Percentiles rank a stretch among this genome's conserved stretches.
These are phyloP conservation scores for Saccharomycopsis oosterbeekiorum DNA, from an alignment of 805 yeast genomes.

Conservation along the genomic window DNA sequence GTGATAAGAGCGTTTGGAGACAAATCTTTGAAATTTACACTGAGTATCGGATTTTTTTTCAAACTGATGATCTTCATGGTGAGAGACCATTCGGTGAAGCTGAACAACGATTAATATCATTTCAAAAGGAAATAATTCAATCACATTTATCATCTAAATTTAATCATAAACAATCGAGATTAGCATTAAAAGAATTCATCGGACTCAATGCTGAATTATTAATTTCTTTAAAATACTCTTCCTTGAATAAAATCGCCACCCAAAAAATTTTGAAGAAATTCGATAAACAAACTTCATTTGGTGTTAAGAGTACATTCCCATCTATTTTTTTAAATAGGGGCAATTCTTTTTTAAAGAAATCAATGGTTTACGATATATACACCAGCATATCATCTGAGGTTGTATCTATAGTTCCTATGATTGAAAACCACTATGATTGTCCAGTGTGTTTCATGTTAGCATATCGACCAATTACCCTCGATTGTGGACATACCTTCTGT, in stretches of 20 bases:
- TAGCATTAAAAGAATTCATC: conserved; percentile 41
- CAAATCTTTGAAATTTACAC: conserved; percentile 54
- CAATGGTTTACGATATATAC: conserved; percentile 46
- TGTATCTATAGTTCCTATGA: conserved; percentile 53
- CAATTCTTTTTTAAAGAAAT: conserved; percentile 36
- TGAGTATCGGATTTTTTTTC: conserved; percentile 57
- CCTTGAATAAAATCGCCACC: conserved; percentile 53
- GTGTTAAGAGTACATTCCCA: conserved; percentile 39
- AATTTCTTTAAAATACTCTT: conserved; percentile 49
- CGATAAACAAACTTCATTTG: conserved; percentile 58
- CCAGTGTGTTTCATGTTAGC: conserved; percentile 66
- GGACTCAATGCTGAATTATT: conserved; percentile 44
- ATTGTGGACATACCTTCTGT: conserved; percentile 63
- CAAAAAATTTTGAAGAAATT: conserved; percentile 64
- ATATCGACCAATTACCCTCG: conserved; percentile 56
- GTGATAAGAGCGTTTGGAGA: conserved; percentile 62
- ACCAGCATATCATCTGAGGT: conserved; percentile 44
- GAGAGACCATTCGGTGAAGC: conserved; percentile 39
- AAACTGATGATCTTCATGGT: conserved; percentile 36
- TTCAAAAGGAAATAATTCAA: conserved; percentile 31
- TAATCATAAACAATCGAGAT: conserved; percentile 35
- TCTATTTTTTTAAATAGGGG: conserved; percentile 25
- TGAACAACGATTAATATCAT: conserved; percentile 33
- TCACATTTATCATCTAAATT: conserved; percentile 32
- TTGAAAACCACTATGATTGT: conserved; percentile 60